Evolutionary conservation across 1,284 basidiomycete species (phyloP), one percentile per base, ranked within the genome.

Genomic region (Phylloporus sp.): DNA sequence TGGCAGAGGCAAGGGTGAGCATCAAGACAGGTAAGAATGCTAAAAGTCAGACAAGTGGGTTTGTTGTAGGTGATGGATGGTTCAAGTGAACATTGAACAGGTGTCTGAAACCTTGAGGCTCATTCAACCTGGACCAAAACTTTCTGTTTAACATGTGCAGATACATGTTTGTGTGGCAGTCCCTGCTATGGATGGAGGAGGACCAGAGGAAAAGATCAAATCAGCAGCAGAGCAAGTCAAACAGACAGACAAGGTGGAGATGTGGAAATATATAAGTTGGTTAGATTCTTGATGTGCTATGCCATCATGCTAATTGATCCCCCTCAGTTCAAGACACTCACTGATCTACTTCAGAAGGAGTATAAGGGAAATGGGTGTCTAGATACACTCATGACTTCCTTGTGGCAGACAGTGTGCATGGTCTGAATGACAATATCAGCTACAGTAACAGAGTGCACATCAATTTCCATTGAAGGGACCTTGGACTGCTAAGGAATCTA

Each of bases 341-440:
- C 94, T 75, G 96, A 99, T 69, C 80, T 99, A 43, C 82, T 99
- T 63, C 93, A 97, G 77, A 92, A 92, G 74, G 94, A 98, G 77
- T 95, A 93, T 75, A 94, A 96, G 78, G 94, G 94, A 19, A 85
- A 90, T 72, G 92, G 94, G 10, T 86, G 93, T 66, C 84, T 98
- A 56, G 96, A 98, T 80, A 96, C 94, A 2, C 79, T 96, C 73
- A 86, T 88, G 37, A 99, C 96, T 78, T 99, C 97, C 79, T 99
- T 98, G 79, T 99, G 98, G 45, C 98, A 95, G 47, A 99, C 93
- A 5, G 98, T 99, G 77, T 99, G 98, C 84, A 99, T 92, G 2
- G 98, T 99, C 1, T 98, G 98, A 43, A 99, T 96, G 71, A 99
- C 98, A 4, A 98, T 91, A 76, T 99, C 98, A 7, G 97, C 91